Evolutionary conservation across 495 filamentous ascomycete genomes (phyloP).

Genomic region (Neurospora sp.): DNA sequence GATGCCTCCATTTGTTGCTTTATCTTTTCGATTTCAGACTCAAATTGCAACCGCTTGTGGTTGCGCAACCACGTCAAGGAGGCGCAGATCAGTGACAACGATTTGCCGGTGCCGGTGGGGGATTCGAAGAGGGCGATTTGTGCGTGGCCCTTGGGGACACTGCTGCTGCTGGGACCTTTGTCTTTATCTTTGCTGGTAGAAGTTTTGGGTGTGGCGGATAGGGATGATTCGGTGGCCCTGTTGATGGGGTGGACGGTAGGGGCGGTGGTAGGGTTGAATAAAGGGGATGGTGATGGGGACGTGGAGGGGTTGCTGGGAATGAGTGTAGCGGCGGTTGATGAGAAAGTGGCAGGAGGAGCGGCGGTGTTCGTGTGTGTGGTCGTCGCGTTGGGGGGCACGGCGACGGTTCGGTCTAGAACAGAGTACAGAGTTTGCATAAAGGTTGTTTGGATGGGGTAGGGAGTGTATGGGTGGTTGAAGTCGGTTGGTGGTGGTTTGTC

Average conservation of each 20-base stretch:
- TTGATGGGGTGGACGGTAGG: neutral
- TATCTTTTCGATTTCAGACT: conserved; percentile 29
- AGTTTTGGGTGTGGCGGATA: neutral
- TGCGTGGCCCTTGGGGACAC: conserved; percentile 45
- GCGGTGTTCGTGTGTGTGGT: neutral
- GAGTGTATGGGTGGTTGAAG: conserved; percentile 88
- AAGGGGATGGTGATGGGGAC: neutral
- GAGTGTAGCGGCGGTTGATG: neutral
- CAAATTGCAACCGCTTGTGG: conserved; percentile 60
- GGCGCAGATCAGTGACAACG: conserved; percentile 86
- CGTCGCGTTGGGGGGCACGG: neutral
- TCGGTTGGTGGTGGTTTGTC: conserved; percentile 21
- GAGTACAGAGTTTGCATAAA: conserved; percentile 86
- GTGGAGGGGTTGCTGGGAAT: neutral
- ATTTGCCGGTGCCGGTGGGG: conserved; percentile 91
- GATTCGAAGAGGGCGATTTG: conserved; percentile 87
- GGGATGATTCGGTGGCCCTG: neutral
- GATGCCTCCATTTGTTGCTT: conserved; percentile 35
- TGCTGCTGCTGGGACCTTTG: neutral
- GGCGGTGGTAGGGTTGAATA: neutral
- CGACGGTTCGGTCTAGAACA: conserved; percentile 48
- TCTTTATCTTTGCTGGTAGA: neutral
- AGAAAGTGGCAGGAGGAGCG: neutral
- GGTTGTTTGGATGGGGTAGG: conserved; percentile 80
- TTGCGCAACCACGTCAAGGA: conserved; percentile 89